Evolutionary conservation across 1,284 basidiomycete species (phyloP).

Genomic region (Ceratobasidium sp.): DNA sequence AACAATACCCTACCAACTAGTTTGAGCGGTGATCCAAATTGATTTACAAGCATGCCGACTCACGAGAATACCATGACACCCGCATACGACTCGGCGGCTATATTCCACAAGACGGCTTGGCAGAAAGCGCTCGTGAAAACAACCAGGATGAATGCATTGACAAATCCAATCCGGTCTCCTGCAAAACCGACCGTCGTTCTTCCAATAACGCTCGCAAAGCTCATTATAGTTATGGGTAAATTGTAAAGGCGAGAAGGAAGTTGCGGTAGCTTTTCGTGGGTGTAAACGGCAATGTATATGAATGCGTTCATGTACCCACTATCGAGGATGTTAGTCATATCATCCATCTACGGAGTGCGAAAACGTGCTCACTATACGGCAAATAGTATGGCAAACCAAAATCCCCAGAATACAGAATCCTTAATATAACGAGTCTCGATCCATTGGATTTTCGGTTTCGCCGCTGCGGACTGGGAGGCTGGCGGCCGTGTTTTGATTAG

Average conservation of each 20-base stretch:
- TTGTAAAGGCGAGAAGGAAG: conserved; percentile 44
- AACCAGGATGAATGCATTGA: conserved; percentile 50
- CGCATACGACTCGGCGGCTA: conserved; percentile 46
- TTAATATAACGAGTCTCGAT: conserved; percentile 36
- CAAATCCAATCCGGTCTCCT: conserved; percentile 50
- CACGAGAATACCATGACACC: conserved; percentile 49
- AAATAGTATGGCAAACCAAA: conserved; percentile 29
- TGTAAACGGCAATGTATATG: conserved; percentile 51
- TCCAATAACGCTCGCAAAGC: conserved; percentile 48
- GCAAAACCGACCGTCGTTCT: conserved; percentile 48
- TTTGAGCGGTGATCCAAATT: neutral
- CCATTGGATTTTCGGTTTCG: conserved; percentile 49
- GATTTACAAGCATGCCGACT: conserved; percentile 1
- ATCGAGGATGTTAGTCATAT: neutral
- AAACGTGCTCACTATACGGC: conserved; percentile 23
- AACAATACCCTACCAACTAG: neutral
- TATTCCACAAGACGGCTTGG: conserved; percentile 51
- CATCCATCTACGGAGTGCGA: neutral
- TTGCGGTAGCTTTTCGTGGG: conserved; percentile 44
- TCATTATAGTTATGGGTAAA: conserved; percentile 49
- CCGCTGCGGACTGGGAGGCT: neutral
- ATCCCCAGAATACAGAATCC: conserved; percentile 43
- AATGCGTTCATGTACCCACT: conserved; percentile 48
- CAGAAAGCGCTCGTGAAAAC: conserved; percentile 49
- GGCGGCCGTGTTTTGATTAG: conserved; percentile 49